Evolutionary conservation across 2,329 filamentous ascomycete species (phyloP), one percentile per base, ranked within the genome.

Genomic region (Phialemoniopsis sp.): DNA sequence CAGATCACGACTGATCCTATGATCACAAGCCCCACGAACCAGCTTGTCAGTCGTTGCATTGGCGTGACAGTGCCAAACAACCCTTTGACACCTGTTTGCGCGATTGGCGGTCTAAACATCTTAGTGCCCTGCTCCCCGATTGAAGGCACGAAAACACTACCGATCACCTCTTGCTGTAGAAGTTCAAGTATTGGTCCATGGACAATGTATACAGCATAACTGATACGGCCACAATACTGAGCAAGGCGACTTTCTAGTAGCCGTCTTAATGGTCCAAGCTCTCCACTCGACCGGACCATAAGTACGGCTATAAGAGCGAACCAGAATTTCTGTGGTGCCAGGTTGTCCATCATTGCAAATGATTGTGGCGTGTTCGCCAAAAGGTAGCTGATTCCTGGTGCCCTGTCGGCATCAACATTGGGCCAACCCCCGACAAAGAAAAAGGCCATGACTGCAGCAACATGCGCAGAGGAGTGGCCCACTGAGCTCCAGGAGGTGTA

Each of bases 191-290:
- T 62, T 4, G 67, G 66, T 0, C 76, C 76, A 48, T 80, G 76
- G n/a, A 73, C 67, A 7, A 81, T 62, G 47, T 81, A 80, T 4
- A 81, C 61, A 3, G 76, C 70, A 45, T 73, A 81, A 40, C 72
- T 77, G 44, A 80, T 72, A 18, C 67, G 66, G 12, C 71, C 77
- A 15, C 76, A 67, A 50, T 80, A 81, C 47, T 76, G 74, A 12
- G 72, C 68, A 10, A 73, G 45, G 0, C 59, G 53, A 3, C 62
- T 63, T 39, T 69, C 70, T 50, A 78, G 73, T 18, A 70, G 44
- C 12, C 47, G 42, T 26, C 55, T 63, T 19, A 64, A 37, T 5
- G 47, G 42, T 5, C 44, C 46, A 28, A 68, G 45, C 33, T 66
- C 63, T n/a, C 62, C 62, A 29, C 57, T 52, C 2, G 63, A 57